phyloP scores from a whole-genome alignment of 2,329 filamentous ascomycete species.

The Talaromyces sp. region DNA sequence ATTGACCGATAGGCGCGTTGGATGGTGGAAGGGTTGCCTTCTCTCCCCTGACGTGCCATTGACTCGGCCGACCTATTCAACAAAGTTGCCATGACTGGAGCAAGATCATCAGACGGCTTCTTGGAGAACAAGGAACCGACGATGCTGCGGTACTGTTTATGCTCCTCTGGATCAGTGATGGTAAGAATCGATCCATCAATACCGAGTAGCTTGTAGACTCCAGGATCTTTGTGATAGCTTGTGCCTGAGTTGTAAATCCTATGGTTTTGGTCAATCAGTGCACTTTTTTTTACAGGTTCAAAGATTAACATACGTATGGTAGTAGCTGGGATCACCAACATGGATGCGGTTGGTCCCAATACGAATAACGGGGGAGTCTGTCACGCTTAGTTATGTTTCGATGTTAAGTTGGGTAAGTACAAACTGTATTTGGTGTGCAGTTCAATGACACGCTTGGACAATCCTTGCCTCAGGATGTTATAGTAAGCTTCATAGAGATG shows the following conservation, averaged over 20 bases:
- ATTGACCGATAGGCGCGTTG: not conserved
- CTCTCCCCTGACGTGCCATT: not conserved
- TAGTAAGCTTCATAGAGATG: conserved; percentile 31
- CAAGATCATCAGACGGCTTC: not conserved
- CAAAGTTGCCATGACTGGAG: not conserved
- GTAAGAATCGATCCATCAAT: not conserved
- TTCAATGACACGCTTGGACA: not conserved
- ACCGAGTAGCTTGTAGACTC: not conserved
- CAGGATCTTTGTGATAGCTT: not conserved
- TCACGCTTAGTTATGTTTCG: not conserved
- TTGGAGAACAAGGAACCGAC: conserved; percentile 5
- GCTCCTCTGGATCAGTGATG: conserved; percentile 19
- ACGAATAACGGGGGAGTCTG: not conserved
- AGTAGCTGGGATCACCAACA: not conserved
- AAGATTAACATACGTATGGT: not conserved
- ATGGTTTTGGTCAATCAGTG: not conserved
- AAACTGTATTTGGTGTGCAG: not conserved
- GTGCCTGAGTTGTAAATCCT: not conserved
- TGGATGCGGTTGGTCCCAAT: not conserved
- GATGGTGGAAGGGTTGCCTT: not conserved
- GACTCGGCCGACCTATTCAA: not conserved
- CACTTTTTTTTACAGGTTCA: not conserved
- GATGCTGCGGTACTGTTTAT: conserved; percentile 14
- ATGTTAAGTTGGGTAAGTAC: not conserved
- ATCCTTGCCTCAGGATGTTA: conserved; percentile 19